A percentile compares a stretch with the other conserved stretches of the same genome.
phyloP scores from a whole-genome alignment of 1,139 yeast genomes.

The Entelexis paramagnoliae region DNA sequence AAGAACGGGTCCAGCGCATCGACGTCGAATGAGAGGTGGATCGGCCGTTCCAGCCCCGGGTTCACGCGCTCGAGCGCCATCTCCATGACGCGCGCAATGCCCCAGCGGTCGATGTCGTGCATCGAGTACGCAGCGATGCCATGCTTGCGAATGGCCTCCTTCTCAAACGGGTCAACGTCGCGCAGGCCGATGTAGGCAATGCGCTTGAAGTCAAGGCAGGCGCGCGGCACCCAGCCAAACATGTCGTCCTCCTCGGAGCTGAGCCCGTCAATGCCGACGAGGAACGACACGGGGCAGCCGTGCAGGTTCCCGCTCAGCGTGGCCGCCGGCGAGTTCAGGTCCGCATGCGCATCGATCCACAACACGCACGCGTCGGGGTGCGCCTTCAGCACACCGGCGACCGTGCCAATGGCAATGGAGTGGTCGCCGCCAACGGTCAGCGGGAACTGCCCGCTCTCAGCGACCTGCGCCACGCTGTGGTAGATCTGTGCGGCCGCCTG shows the following conservation, averaged over 20 bases:
- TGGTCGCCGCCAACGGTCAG: conserved; percentile 94
- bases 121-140: conserved; percentile 82
- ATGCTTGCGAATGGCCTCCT: conserved; percentile 55
- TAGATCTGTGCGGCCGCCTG: conserved; percentile 58
- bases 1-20: conserved; percentile 92
- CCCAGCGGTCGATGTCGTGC: conserved; percentile 93
- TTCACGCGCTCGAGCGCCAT: conserved; percentile 78
- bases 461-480: conserved; percentile 47
- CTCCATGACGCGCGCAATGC: conserved; percentile 82
- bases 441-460: conserved; percentile 46
- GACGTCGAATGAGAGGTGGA: conserved; percentile 88
- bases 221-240: conserved; percentile 62
- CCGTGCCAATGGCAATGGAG: conserved; percentile 89
- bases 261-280: conserved; percentile 52
- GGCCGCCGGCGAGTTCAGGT: conserved; percentile 80
- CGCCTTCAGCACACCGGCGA: conserved; percentile 66
- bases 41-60: conserved; percentile 63
- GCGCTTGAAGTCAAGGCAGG: conserved; percentile 50
- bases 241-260: conserved; percentile 47
- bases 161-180: conserved; percentile 85
- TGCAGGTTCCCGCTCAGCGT: conserved; percentile 87
- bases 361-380: conserved; percentile 81
- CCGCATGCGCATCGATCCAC: conserved; percentile 99
- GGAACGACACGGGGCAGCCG: conserved; percentile 91
- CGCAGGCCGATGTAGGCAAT: conserved; percentile 90